Evolutionary conservation across 768 basidiomycete genomes (phyloP).

Genomic region (Pulveroboletus ravenelii): DNA sequence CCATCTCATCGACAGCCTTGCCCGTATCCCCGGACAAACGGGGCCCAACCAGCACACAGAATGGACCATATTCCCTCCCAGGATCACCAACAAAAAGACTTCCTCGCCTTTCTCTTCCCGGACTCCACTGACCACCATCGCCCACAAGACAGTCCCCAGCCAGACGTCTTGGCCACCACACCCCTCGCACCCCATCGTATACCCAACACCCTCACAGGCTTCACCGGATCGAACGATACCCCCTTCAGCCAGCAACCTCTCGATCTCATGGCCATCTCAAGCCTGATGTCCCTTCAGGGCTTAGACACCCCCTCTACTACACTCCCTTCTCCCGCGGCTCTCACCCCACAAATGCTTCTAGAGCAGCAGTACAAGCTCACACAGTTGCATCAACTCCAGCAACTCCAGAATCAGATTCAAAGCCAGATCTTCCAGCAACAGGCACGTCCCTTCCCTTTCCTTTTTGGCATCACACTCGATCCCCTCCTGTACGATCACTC

Average conservation of each 20-base stretch:
- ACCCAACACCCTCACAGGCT: neutral
- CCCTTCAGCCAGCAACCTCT: constrained; percentile 34
- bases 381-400: constrained; percentile 73
- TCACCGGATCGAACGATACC: constrained; percentile 7
- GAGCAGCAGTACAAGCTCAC: constrained; percentile 77
- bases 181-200: constrained; percentile 12
- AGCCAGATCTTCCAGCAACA: constrained; percentile 88
- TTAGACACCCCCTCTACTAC: constrained; percentile 27
- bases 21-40: neutral
- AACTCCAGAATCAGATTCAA: constrained; percentile 80
- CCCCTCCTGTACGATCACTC: constrained; percentile 3
- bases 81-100: constrained; percentile 34
- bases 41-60: neutral
- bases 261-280: constrained; percentile 42
- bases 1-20: neutral
- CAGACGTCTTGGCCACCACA: constrained; percentile 3
- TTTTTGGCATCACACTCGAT: neutral
- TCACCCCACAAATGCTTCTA: constrained; percentile 49
- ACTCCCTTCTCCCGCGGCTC: constrained; percentile 17
- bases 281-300: constrained; percentile 48
- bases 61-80: constrained; percentile 26
- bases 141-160: constrained; percentile 21
- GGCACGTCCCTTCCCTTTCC: constrained; percentile 39
- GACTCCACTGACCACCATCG: constrained; percentile 27
- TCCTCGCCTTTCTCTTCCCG: constrained; percentile 32